phyloP scores from a whole-genome alignment of 2,329 filamentous ascomycete genomes.

The Sporothrix curviconia region DNA sequence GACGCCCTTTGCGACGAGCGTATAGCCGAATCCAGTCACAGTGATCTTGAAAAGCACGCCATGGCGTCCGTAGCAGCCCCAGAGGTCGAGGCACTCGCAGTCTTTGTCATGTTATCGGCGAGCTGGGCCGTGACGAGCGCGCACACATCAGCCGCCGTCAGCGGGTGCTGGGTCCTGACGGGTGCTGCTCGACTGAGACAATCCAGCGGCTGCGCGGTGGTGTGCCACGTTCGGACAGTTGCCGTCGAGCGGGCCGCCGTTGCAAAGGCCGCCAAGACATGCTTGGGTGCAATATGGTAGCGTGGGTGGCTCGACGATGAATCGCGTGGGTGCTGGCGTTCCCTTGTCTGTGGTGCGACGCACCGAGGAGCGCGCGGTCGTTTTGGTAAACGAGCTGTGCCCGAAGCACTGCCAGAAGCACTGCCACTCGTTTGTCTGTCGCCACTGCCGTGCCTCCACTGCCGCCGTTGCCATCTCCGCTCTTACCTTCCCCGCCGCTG shows the following conservation, averaged over 20 bases:
- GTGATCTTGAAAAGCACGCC: constrained; percentile 11
- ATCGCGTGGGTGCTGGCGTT: background rate
- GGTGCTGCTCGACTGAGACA: background rate
- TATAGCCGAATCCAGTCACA: constrained; percentile 10
- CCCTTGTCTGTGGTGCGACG: background rate
- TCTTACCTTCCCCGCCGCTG: no score
- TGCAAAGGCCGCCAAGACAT: constrained; percentile 4
- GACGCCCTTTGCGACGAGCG: constrained; percentile 11
- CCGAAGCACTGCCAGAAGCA: no score
- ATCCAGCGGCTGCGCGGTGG: background rate
- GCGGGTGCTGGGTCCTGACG: background rate
- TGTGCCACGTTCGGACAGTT: constrained; percentile 9
- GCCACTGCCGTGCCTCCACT: background rate
- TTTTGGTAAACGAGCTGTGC: no score
- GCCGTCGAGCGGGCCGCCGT: background rate
- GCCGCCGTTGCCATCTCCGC: background rate
- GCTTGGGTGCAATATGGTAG: constrained; percentile 14
- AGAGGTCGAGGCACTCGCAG: background rate
- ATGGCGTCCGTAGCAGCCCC: background rate
- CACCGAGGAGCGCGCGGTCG: background rate
- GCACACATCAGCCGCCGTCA: background rate
- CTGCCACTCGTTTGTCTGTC: background rate
- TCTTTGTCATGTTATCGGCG: constrained; percentile 6
- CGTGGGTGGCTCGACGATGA: constrained; percentile 1
- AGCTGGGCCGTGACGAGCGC: constrained; percentile 3